Base-by-base conservation (phyloP, 2,329 filamentous ascomycete genomes). In the Calonectria hawksworthii region DNA sequence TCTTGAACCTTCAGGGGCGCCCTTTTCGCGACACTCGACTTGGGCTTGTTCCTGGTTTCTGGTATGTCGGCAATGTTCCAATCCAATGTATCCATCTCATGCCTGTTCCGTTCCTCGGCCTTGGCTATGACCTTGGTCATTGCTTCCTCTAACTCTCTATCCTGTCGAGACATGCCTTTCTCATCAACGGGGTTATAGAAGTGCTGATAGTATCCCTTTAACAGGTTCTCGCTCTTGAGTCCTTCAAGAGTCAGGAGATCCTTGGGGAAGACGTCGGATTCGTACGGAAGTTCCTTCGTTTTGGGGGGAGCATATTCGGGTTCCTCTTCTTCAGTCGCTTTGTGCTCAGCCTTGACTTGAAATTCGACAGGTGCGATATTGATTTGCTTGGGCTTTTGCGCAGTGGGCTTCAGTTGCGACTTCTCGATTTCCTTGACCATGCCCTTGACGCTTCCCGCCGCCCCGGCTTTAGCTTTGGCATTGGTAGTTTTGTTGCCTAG, bases 401-500 rank as follows among this genome's bases (percentile, higher is more conserved):
- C 87, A 4, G 91, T 93, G 4, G 90, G 90, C 76, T 91, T 93
- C 23, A 87, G 84, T 72, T 91, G 90, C 1, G 92, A 91, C 84
- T 93, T 93, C 76, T 93, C 92, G 65, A 90, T 85, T 73, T 93
- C 91, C 63, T 90, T 88, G 51, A 90, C 88, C 28, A 88, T 87
- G 73, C 87, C 87, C 80, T 93, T 93, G 38, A 90, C 93, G 36
- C 91, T 93, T 9, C 91, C 91, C 5, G 92, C 93, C 76, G 94
- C 93, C 78, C 92, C 90, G 65, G 89, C 89, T 82, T 89, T 92
- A 74, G 93, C 91, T 88, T 98, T 99, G 69, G 95, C 95, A 85
- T 99, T 99, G 68, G 97, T 99, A 1, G 96, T 99, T 86, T 99
- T 99, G 89, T 95, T 94, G 41, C 96, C 96, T 63, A 99, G 88